Conservation (phyloP, 495 filamentous ascomycete genomes). For the Saxophila tyrrhenica region DNA sequence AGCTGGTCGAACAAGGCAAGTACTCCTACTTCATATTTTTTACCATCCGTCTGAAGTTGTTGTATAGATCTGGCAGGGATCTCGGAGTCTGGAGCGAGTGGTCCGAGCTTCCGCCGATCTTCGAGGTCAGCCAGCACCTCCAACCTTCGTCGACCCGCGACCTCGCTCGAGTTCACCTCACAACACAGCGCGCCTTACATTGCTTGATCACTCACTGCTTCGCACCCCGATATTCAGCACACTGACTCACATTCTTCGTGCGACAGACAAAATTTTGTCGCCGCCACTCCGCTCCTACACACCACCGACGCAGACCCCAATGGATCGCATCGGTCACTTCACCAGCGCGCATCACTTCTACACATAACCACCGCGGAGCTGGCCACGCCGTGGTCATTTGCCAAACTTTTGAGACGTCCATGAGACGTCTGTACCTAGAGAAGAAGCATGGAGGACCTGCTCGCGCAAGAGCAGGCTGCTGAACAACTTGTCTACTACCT, state of each 20-base stretch:
- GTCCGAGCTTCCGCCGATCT: background rate
- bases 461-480: conserved; percentile 11
- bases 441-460: conserved; percentile 17
- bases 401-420: background rate
- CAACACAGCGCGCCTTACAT: too few species aligned
- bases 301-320: conserved; percentile 18
- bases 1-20: too few species aligned
- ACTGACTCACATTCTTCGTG: background rate
- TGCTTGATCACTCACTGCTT: too few species aligned
- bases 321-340: conserved; percentile 31
- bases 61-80: too few species aligned
- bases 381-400: conserved; percentile 40
- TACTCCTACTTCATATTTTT: too few species aligned
- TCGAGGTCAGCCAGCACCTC: background rate
- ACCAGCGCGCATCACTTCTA: conserved; percentile 33
- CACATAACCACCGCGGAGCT: conserved; percentile 42
- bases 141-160: background rate
- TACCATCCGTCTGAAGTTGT: too few species aligned
- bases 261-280: background rate
- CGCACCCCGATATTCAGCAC: too few species aligned
- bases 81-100: too few species aligned
- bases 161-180: background rate
- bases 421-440: conserved; percentile 1
- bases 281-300: conserved; percentile 1
- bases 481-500: conserved; percentile 13